phyloP scores from a whole-genome alignment of 495 filamentous ascomycete genomes.

The Rostrohypoxylon terebratum region DNA sequence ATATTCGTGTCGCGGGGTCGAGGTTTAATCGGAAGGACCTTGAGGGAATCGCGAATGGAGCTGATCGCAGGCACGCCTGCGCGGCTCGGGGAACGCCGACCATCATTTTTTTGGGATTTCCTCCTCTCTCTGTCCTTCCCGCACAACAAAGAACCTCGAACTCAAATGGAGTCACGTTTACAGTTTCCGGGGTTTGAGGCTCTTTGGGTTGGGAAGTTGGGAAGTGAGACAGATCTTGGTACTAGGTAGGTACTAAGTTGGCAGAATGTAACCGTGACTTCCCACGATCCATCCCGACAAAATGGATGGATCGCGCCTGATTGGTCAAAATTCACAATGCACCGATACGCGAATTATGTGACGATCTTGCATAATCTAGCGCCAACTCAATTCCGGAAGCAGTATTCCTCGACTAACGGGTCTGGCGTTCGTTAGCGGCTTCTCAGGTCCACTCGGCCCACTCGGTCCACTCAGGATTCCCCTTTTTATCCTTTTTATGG shows the following conservation, averaged over 20 bases:
- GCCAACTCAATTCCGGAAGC: constrained; percentile 9
- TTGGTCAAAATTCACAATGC: constrained; percentile 14
- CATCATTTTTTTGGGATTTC: constrained; percentile 23
- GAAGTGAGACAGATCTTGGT: constrained; percentile 46
- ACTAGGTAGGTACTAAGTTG: too few species aligned
- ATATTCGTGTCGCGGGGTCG: constrained; percentile 21
- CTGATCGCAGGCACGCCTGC: constrained; percentile 25
- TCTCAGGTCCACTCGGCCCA: too few species aligned
- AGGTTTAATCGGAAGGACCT: neutral
- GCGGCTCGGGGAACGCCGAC: constrained; percentile 12
- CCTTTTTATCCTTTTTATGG: neutral
- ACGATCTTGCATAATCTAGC: constrained; percentile 39
- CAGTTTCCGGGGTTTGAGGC: constrained; percentile 30
- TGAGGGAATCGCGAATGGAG: neutral
- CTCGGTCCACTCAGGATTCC: neutral
- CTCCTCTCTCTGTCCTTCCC: neutral
- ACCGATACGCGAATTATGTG: neutral
- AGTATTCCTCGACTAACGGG: neutral
- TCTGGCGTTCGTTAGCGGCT: neutral
- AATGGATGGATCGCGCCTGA: neutral
- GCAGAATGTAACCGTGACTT: constrained; percentile 43
- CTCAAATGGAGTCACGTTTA: constrained; percentile 9
- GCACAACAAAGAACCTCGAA: neutral
- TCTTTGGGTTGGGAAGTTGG: constrained; percentile 29
- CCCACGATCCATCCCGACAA: constrained; percentile 9